phyloP scores from a whole-genome alignment of 306 rosid genomes.

The Rubus idaeus region DNA sequence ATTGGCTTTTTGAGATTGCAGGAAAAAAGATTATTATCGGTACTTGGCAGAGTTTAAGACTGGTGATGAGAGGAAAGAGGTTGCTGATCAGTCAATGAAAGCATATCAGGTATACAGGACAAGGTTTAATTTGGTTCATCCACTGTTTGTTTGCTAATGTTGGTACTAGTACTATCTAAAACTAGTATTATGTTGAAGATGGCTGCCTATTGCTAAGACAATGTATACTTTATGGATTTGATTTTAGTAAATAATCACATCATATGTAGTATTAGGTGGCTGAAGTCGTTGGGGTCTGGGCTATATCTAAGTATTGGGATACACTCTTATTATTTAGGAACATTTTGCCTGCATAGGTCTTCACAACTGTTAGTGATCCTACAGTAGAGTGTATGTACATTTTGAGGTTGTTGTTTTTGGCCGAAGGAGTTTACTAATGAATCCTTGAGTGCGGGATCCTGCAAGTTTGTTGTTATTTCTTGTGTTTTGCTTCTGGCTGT shows the following conservation, averaged over 20 bases:
- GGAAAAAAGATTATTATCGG: constrained; percentile 65
- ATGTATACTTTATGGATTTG: neutral
- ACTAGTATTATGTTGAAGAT: neutral
- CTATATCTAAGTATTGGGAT: neutral
- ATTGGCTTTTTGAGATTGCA: constrained; percentile 20
- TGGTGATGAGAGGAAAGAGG: constrained; percentile 54
- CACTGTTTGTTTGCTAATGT: neutral
- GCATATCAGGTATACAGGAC: constrained; percentile 46
- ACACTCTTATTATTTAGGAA: neutral
- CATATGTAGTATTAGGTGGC: neutral
- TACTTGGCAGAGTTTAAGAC: constrained; percentile 50
- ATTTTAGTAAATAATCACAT: neutral
- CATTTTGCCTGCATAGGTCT: neutral
- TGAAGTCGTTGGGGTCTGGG: neutral
- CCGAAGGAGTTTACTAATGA: neutral
- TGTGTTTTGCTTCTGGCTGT: neutral
- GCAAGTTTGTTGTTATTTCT: neutral
- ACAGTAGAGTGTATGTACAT: neutral
- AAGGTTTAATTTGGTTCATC: neutral
- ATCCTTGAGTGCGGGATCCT: neutral
- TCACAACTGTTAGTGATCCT: neutral
- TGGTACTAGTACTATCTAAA: neutral
- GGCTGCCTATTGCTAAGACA: neutral
- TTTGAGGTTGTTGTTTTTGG: neutral
- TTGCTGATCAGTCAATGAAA: constrained; percentile 58